Conservation (phyloP, 805 yeast genomes). For the Schwanniomyces sp. region DNA sequence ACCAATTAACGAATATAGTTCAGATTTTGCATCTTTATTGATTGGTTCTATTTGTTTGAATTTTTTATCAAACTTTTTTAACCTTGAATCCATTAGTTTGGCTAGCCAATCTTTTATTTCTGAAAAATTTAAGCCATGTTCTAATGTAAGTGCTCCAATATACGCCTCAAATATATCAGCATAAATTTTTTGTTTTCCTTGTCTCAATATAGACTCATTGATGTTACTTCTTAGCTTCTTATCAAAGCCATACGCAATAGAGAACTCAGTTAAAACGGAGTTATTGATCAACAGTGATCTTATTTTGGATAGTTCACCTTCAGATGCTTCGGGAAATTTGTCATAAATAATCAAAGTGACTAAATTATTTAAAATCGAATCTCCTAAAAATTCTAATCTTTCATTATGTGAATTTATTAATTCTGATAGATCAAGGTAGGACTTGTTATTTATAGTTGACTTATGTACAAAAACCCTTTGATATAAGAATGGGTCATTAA, state of each 20-base stretch:
- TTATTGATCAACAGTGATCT: conserved; percentile 75
- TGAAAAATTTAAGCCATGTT: conserved; percentile 47
- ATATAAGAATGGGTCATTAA: conserved; percentile 56
- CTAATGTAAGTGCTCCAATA: conserved; percentile 77
- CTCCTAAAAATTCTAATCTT: conserved; percentile 88
- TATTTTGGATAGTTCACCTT: conserved; percentile 75
- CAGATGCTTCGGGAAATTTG: conserved; percentile 66
- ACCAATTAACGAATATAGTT: conserved; percentile 77
- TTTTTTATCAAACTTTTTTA: conserved; percentile 29
- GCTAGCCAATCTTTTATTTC: conserved; percentile 59
- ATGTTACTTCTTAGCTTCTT: conserved; percentile 51
- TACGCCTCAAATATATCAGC: conserved; percentile 96
- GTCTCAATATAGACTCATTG: conserved; percentile 42
- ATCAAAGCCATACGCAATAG: conserved; percentile 66
- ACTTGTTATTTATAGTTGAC: conserved; percentile 62
- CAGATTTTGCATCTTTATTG: conserved; percentile 71
- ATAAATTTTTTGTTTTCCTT: conserved; percentile 65
- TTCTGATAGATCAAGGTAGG: conserved; percentile 57
- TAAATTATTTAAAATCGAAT: conserved; percentile 73
- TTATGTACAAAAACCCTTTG: conserved; percentile 81
- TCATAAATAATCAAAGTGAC: conserved; percentile 68
- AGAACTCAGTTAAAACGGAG: conserved; percentile 66
- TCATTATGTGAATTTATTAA: conserved; percentile 71
- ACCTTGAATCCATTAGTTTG: conserved; percentile 49
- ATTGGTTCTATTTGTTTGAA: conserved; percentile 38